Evolutionary conservation across 805 yeast genomes (phyloP).

Genomic region (Huiozyma naganishii): DNA sequence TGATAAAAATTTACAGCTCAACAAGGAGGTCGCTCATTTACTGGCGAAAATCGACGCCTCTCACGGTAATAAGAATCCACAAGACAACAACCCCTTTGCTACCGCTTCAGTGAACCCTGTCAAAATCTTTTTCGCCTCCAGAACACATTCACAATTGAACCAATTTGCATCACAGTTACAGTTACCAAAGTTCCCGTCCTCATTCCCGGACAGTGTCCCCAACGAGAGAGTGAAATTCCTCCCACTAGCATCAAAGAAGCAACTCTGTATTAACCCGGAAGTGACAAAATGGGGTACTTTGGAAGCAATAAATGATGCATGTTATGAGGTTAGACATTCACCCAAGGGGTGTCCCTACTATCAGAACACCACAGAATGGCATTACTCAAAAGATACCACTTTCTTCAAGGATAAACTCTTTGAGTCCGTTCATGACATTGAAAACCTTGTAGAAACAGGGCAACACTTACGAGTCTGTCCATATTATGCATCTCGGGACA

Average conservation of each 20-base stretch:
- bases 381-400: conserved; percentile 27
- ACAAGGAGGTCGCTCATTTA: conserved; percentile 38
- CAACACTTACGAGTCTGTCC: conserved; percentile 54
- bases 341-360: conserved; percentile 17
- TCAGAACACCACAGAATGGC: conserved; percentile 27
- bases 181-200: conserved; percentile 53
- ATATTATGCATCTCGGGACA: conserved; percentile 61
- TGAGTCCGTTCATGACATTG: conserved; percentile 60
- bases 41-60: conserved; percentile 32
- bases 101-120: conserved; percentile 26
- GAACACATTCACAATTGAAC: conserved; percentile 82
- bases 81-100: conserved; percentile 8
- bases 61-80: conserved; percentile 9
- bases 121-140: conserved; percentile 60
- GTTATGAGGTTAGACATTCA: conserved; percentile 54
- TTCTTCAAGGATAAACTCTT: conserved; percentile 47
- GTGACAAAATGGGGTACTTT: conserved; percentile 40
- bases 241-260: conserved; percentile 77
- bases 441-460: conserved; percentile 61
- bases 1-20: conserved; percentile 1
- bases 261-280: conserved; percentile 63
- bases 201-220: conserved; percentile 27
- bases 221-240: conserved; percentile 52
- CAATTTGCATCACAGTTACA: conserved; percentile 70
- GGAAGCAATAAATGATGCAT: conserved; percentile 65